Conservation (phyloP, 345 rosid species). For the Heritiera fomes region DNA sequence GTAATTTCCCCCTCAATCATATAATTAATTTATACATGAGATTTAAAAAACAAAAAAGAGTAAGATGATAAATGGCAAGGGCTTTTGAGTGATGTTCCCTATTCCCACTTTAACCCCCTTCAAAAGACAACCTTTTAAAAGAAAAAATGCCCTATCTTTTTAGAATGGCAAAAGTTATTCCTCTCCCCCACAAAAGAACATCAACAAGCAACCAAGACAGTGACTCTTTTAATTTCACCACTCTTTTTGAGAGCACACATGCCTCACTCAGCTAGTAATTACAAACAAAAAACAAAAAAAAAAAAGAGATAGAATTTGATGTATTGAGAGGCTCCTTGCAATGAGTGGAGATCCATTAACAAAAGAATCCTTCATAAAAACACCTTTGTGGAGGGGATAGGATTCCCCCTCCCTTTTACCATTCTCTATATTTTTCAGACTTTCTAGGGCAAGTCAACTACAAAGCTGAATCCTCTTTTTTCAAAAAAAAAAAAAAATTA, state of each 20-base stretch:
- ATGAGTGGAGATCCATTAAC: conserved; percentile 52
- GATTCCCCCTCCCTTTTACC: conserved; percentile 42
- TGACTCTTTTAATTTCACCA: conserved; percentile 32
- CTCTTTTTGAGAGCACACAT: conserved; percentile 39
- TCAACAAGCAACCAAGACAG: conserved; percentile 37
- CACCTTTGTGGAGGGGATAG: conserved; percentile 40
- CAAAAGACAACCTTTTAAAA: conserved; percentile 54
- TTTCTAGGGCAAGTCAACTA: conserved; percentile 70
- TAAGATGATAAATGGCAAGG: neutral
- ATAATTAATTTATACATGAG: neutral
- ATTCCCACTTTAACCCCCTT: conserved; percentile 41
- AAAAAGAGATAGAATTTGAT: neutral
- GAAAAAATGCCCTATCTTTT: conserved; percentile 47
- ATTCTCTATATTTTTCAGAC: conserved; percentile 50
- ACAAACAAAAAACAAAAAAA: neutral
- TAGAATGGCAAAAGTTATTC: conserved; percentile 45
- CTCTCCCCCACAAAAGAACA: conserved; percentile 35
- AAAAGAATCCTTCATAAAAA: conserved; percentile 29
- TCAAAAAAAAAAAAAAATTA: neutral
- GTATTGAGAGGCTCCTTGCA: conserved; percentile 15
- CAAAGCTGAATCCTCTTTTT: conserved; percentile 44
- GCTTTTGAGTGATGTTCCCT: conserved; percentile 43
- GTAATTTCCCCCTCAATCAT: neutral
- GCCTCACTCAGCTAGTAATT: conserved; percentile 23
- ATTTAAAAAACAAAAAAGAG: neutral